Conservation (phyloP, 2,329 filamentous ascomycete species). For the Aureobasidium sp. region DNA sequence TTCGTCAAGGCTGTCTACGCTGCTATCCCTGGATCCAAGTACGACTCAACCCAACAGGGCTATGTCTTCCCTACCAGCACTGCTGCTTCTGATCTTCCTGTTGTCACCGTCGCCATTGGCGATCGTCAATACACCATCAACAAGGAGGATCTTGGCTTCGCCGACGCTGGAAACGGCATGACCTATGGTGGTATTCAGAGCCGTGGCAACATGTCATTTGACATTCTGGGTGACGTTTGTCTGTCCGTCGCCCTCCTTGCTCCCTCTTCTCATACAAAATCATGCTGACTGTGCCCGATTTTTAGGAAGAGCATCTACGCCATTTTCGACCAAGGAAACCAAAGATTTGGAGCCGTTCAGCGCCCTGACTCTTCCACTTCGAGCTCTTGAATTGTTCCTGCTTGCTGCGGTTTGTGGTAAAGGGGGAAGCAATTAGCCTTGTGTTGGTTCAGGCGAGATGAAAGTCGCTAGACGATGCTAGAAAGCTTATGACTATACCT, state of each 20-base stretch:
- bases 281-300: constrained; percentile 29
- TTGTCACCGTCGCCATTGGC: constrained; percentile 57
- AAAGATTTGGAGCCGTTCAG: constrained; percentile 19
- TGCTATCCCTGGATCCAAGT: constrained; percentile 52
- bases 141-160: constrained; percentile 57
- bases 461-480: background rate
- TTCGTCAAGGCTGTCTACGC: constrained; percentile 57
- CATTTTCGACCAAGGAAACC: constrained; percentile 52
- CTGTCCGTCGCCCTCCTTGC: too few relatives aligned
- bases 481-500: background rate
- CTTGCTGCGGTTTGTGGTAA: background rate
- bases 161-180: constrained; percentile 47
- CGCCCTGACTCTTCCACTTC: constrained; percentile 8
- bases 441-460: background rate
- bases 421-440: too few relatives aligned
- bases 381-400: background rate
- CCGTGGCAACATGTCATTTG: constrained; percentile 51
- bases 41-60: constrained; percentile 51
- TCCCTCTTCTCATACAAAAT: too few relatives aligned
- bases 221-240: constrained; percentile 59
- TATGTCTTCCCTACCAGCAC: constrained; percentile 55
- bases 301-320: constrained; percentile 54
- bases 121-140: constrained; percentile 53
- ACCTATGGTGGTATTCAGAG: constrained; percentile 62
- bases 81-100: constrained; percentile 49